Evolutionary conservation across 352 stramenopile species (phyloP), one percentile per base, ranked within the genome.

Genomic region (Globisporangium echinulatum): DNA sequence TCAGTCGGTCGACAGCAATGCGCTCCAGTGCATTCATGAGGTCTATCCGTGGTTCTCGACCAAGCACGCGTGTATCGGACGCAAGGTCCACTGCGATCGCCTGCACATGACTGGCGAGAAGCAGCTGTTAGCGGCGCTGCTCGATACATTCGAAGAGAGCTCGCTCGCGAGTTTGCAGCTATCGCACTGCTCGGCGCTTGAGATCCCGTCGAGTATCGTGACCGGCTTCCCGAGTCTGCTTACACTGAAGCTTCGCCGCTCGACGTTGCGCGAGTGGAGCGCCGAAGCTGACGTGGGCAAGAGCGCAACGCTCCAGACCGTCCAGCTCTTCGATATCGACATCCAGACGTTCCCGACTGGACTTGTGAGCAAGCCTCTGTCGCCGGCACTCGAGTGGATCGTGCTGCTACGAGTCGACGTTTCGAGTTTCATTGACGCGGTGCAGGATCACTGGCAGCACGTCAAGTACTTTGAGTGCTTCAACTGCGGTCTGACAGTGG

Each of bases 401-500:
- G 5, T 33, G 11, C 7, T 61, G 49, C 4, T 8, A 2, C n/a
- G 36, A 17, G 37, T 48, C 4, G 42, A 54, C 36, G 46, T 40
- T 13, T 17, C 42, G 9, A 13, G 2, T 1, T 54, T 52, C n/a
- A 36, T 54, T 19, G 15, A 46, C 46, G 7, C 15, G 4, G 42
- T 61, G 17, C 44, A 38, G 2, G 39, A 39, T 11, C 43, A 61
- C n/a, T 61, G 55, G 55, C 52, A 42, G 9, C 8, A n/a, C 5
- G 36, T 61, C 55, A 54, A 54, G 46, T 61, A 54, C 47, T 61
- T 61, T 25, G 52, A 61, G 46, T 61, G 55, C 33, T 44, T 54
- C 40, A 19, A n/a, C 2, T 61, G 55, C 55, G 40, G 37, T 17
- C 13, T 54, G 19, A 49, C 55, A 9, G 25, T 8, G 10, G 44